Conservation (phyloP, 2,329 filamentous ascomycete species). For the Cercospora berteroae region DNA sequence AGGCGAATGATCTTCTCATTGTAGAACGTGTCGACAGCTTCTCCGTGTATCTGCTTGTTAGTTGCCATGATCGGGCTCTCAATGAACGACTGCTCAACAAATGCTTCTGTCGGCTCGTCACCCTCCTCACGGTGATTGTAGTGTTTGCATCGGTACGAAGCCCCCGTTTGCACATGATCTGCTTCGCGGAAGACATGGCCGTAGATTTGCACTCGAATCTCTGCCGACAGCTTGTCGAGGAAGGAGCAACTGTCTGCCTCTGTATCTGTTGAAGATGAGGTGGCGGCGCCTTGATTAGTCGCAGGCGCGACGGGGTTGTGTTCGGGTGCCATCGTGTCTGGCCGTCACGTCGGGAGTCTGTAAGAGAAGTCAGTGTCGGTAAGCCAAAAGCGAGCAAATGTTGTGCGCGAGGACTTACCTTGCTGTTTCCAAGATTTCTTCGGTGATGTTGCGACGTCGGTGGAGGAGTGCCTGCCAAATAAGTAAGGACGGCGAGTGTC, state of each 20-base stretch:
- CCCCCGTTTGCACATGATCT: neutral
- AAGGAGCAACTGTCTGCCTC: neutral
- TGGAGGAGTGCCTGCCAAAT: neutral
- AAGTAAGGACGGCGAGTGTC: neutral
- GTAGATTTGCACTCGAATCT: conserved; percentile 9
- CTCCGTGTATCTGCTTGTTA: conserved; percentile 14
- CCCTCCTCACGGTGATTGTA: neutral
- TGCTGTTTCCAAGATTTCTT: neutral
- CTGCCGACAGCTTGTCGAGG: conserved; percentile 9
- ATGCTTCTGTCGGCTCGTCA: neutral
- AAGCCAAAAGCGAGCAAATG: neutral
- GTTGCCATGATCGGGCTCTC: conserved; percentile 11
- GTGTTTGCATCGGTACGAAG: neutral
- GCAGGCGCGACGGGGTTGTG: neutral
- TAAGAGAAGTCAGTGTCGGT: neutral
- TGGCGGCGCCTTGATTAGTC: neutral
- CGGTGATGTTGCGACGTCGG: neutral
- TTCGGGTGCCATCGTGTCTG: neutral
- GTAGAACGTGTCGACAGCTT: conserved; percentile 18
- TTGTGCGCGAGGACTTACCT: neutral
- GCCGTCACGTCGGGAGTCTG: neutral
- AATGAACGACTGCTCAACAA: neutral
- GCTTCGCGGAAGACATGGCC: conserved; percentile 8
- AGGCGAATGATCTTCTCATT: conserved; percentile 9
- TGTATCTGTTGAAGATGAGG: neutral